phyloP scores from a whole-genome alignment of 257 asterid species.

The Solanum corneliomulleri region DNA sequence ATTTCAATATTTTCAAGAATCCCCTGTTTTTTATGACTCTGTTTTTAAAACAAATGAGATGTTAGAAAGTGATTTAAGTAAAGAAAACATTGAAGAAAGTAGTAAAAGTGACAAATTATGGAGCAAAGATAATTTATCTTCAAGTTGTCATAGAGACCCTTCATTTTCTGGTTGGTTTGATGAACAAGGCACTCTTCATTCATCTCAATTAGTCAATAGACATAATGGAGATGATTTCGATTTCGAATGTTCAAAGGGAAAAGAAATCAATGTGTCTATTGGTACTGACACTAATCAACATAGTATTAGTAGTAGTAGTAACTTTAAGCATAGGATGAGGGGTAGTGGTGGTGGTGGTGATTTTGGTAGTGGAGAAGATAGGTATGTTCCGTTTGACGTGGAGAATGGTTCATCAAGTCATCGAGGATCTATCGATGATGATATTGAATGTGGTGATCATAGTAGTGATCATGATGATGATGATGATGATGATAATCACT shows the following conservation, averaged over 20 bases:
- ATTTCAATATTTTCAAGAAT: background rate
- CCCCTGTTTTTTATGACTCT: background rate
- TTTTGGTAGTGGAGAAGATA: conserved; percentile 18
- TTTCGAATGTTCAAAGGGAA: conserved; percentile 27
- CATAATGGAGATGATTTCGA: conserved; percentile 29
- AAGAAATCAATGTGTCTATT: conserved; percentile 16
- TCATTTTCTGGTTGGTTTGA: conserved; percentile 70
- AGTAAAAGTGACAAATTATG: conserved; percentile 7
- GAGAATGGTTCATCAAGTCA: conserved; percentile 26
- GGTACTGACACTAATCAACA: conserved; percentile 11
- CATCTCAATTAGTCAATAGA: conserved; percentile 18
- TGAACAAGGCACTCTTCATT: conserved; percentile 36
- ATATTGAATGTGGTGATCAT: background rate
- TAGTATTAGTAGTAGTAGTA: conserved; percentile 1
- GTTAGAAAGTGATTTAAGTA: conserved; percentile 29
- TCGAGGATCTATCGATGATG: conserved; percentile 5
- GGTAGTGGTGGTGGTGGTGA: conserved; percentile 11
- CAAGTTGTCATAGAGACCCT: conserved; percentile 37
- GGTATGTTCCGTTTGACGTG: conserved; percentile 57
- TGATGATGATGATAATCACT: background rate
- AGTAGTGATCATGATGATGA: background rate
- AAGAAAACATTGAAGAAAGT: conserved; percentile 24
- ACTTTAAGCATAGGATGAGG: conserved; percentile 37
- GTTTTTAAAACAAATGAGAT: conserved; percentile 12
- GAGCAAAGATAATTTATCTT: background rate